These are phyloP conservation scores for Cupressus sempervirens DNA, from an alignment of 75 land plant genomes.

Conservation along the genomic window DNA sequence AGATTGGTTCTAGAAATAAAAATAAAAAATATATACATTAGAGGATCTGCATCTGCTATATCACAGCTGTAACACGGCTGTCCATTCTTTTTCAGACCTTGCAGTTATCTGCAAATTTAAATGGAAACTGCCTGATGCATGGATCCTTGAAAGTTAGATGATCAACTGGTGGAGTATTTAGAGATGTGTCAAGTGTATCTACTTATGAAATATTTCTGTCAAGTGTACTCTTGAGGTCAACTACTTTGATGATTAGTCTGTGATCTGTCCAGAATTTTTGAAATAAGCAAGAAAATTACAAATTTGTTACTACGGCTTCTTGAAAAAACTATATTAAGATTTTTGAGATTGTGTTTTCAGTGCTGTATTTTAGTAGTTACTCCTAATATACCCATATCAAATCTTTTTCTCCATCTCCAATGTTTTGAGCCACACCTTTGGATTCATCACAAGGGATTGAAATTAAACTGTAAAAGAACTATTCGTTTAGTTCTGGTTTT, in stretches of 20 bases:
- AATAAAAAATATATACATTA: no score
- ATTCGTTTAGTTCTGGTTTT: background rate
- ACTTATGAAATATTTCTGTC: no score
- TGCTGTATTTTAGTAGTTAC: background rate
- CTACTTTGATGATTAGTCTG: background rate
- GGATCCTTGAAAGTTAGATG: no score
- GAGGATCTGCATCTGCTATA: no score
- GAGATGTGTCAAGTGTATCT: no score
- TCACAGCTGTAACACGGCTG: no score
- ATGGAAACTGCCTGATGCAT: no score
- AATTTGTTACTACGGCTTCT: background rate
- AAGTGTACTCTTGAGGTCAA: background rate
- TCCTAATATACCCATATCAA: background rate
- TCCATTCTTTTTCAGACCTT: no score
- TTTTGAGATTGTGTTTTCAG: background rate
- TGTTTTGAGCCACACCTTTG: background rate
- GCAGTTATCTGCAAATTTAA: no score
- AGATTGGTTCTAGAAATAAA: no score
- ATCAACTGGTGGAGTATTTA: no score
- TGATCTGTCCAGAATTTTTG: background rate
- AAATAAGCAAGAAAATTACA: background rate
- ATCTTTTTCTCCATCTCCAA: background rate
- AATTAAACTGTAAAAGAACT: background rate
- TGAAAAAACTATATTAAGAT: background rate
- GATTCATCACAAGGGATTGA: background rate